Conservation (phyloP, 148 eudicot genomes). For the Silene uniflora region DNA sequence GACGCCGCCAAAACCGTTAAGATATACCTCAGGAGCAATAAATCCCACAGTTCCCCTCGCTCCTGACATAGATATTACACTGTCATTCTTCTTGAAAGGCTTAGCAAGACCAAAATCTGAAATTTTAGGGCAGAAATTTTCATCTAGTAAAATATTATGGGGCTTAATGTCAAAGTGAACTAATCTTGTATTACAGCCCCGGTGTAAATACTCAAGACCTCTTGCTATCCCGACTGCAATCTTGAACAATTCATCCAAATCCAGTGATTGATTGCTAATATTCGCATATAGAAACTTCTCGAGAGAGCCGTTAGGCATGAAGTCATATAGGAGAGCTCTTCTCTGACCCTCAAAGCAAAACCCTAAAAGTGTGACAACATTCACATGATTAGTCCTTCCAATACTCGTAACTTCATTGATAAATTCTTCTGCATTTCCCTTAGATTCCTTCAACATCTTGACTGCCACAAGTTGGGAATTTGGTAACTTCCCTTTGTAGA, state of each 20-base stretch:
- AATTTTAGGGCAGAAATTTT: constrained; percentile 25
- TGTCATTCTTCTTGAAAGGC: constrained; percentile 15
- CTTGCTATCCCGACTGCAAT: constrained; percentile 29
- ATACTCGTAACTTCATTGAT: constrained; percentile 53
- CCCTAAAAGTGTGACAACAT: constrained; percentile 58
- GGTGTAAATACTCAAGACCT: constrained; percentile 32
- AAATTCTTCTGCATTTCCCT: constrained; percentile 16
- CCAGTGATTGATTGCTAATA: neutral
- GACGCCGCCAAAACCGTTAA: constrained; percentile 9
- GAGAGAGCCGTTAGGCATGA: constrained; percentile 55
- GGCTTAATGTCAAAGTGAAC: constrained; percentile 39
- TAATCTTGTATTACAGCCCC: constrained; percentile 31
- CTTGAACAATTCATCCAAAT: constrained; percentile 18
- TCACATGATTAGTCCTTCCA: constrained; percentile 56
- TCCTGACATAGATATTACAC: constrained; percentile 20
- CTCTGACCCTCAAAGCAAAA: constrained; percentile 51
- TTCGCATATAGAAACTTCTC: constrained; percentile 16
- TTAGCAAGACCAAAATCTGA: constrained; percentile 35
- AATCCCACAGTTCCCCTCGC: constrained; percentile 31
- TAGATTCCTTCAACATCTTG: constrained; percentile 40
- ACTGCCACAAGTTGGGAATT: constrained; percentile 70
- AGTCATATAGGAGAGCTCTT: constrained; percentile 65
- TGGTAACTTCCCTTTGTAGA: constrained; percentile 58
- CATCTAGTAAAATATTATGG: constrained; percentile 28
- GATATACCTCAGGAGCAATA: constrained; percentile 26